Percentiles rank a stretch among this genome's conserved stretches.
Conservation (phyloP, 331 rosid species). For the Quercus tomentella region DNA sequence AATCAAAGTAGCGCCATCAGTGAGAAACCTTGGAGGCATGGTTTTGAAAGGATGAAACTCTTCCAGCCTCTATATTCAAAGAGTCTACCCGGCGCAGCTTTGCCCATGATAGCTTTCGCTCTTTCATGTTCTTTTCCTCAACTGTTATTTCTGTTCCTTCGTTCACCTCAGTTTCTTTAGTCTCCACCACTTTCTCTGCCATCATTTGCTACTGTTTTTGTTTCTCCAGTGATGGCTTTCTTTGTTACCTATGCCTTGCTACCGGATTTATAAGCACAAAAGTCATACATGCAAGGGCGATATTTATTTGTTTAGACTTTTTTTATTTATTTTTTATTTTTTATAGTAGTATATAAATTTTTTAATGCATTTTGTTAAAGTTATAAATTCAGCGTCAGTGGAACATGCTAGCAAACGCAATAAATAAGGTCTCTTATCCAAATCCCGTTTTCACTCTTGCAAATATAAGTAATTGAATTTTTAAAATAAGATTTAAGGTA, state of each 20-base stretch:
- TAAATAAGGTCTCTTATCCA: no score
- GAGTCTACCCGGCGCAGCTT: constrained; percentile 71
- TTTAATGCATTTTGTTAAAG: no score
- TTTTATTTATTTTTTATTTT: no score
- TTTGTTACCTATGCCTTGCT: not conserved
- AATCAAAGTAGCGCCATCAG: no score
- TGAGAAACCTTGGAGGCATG: constrained; percentile 33
- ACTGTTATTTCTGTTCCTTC: not conserved
- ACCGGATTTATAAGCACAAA: not conserved
- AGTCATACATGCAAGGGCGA: no score
- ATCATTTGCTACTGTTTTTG: not conserved
- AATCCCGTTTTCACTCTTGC: no score
- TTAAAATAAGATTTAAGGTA: no score
- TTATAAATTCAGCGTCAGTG: no score
- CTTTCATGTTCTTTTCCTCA: not conserved
- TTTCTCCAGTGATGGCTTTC: not conserved
- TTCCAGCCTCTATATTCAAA: constrained; percentile 76
- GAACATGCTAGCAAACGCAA: no score
- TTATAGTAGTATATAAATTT: no score
- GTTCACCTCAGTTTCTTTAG: not conserved
- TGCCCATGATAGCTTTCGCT: constrained; percentile 55
- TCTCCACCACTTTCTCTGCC: not conserved
- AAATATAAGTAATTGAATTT: no score
- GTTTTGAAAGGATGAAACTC: constrained; percentile 29
- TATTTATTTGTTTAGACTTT: no score